Evolutionary conservation across 140 eudicot species (phyloP).

Genomic region (Stevia rebaudiana): DNA sequence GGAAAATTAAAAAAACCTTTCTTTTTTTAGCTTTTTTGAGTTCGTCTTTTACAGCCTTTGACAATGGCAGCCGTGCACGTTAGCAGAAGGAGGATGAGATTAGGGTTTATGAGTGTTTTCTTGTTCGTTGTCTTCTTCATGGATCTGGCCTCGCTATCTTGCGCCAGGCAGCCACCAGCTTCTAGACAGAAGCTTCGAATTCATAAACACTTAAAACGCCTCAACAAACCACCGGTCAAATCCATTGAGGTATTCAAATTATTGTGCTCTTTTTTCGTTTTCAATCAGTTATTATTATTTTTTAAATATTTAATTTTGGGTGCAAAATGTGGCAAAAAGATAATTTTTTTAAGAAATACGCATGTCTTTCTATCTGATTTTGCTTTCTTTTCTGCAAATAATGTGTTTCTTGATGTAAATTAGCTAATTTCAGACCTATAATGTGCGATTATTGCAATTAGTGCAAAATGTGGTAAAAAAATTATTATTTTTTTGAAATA

Average conservation of each 20-base stretch:
- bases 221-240: constrained; percentile 74
- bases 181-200: constrained; percentile 79
- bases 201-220: constrained; percentile 78
- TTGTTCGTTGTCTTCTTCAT: constrained; percentile 34
- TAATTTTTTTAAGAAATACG: background rate
- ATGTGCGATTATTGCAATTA: too few relatives aligned
- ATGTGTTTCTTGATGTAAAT: constrained; percentile 21
- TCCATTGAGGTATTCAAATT: constrained; percentile 58
- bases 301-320: background rate
- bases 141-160: constrained; percentile 45
- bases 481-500: background rate
- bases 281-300: background rate
- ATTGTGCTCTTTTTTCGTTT: background rate
- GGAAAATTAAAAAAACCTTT: background rate
- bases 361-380: background rate
- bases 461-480: background rate
- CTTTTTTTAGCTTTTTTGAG: constrained; percentile 10
- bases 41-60: constrained; percentile 8
- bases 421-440: background rate
- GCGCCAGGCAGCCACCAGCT: constrained; percentile 46
- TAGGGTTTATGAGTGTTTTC: constrained; percentile 15
- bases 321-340: constrained; percentile 1
- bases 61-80: constrained; percentile 35
- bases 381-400: constrained; percentile 7
- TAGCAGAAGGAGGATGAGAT: constrained; percentile 30